Percentiles rank a stretch among this genome's conserved stretches.
These are phyloP conservation scores for Fusarium hostae DNA, from an alignment of 2,329 filamentous ascomycete genomes.

Conservation along the genomic window DNA sequence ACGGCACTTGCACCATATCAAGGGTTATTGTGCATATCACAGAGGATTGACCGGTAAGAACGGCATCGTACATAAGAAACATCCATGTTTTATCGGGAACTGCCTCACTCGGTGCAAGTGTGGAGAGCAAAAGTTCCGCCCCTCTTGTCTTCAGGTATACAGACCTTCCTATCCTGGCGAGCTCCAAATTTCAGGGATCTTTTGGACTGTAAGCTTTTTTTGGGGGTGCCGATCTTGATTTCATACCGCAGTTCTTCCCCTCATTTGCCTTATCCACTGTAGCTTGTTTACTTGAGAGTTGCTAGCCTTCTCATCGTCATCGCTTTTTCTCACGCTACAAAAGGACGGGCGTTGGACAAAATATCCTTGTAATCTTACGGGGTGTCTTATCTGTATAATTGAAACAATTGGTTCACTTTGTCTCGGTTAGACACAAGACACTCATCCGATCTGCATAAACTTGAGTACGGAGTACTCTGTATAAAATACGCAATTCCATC, in stretches of 20 bases:
- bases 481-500: not conserved
- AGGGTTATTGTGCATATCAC: not conserved
- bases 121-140: slow-evolving; percentile 32
- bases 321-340: not conserved
- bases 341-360: not conserved
- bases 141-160: not conserved
- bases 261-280: not conserved
- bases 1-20: slow-evolving; percentile 17
- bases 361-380: slow-evolving; percentile 5
- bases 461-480: not conserved
- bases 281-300: not conserved
- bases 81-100: not conserved
- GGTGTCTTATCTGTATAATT: not conserved
- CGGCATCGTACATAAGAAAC: slow-evolving; percentile 13
- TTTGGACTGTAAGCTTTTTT: not conserved
- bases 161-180: not conserved
- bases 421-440: not conserved
- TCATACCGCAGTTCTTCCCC: not conserved
- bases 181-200: not conserved
- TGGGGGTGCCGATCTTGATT: not conserved
- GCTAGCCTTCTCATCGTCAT: not conserved
- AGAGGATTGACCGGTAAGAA: slow-evolving; percentile 13
- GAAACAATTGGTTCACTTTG: not conserved
- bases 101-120: slow-evolving; percentile 20
- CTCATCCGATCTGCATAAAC: not conserved